These are phyloP conservation scores for Ogataea neopini DNA, from an alignment of 805 yeast genomes.

Conservation along the genomic window DNA sequence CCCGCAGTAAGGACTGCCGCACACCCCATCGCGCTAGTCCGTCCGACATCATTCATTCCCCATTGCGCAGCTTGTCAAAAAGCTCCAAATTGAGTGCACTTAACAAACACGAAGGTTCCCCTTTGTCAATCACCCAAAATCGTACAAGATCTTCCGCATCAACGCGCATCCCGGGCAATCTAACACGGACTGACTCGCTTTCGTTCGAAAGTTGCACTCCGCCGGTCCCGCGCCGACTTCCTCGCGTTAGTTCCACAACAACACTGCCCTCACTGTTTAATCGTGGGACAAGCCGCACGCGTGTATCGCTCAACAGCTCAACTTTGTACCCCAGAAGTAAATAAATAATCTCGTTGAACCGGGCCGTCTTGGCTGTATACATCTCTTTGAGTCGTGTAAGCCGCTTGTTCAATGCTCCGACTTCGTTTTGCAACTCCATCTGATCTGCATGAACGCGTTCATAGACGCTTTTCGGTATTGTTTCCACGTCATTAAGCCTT, in stretches of 20 bases:
- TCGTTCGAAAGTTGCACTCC: conserved; percentile 8
- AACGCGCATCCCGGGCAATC: conserved; percentile 41
- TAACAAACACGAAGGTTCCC: conserved; percentile 74
- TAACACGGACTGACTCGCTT: conserved; percentile 16
- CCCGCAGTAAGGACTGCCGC: neutral
- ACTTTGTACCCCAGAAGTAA: conserved; percentile 71
- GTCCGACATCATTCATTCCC: neutral
- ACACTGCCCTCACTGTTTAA: conserved; percentile 26
- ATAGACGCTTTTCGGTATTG: conserved; percentile 62
- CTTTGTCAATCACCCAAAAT: conserved; percentile 67
- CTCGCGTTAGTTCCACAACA: conserved; percentile 21
- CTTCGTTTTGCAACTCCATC: conserved; percentile 45
- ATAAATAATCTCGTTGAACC: conserved; percentile 66
- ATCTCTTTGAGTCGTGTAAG: conserved; percentile 54
- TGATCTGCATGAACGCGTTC: conserved; percentile 61
- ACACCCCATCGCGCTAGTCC: conserved; percentile 6
- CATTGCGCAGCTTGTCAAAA: conserved; percentile 42
- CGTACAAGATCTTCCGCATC: conserved; percentile 55
- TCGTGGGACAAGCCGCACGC: conserved; percentile 47
- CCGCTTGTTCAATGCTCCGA: conserved; percentile 52
- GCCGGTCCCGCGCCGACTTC: conserved; percentile 2
- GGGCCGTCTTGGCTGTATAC: conserved; percentile 66
- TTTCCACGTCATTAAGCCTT: conserved; percentile 22
- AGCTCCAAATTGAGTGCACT: conserved; percentile 72
- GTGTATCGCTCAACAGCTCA: conserved; percentile 60